These are phyloP conservation scores for Umbellularia californica DNA, from an alignment of 164 flowering plant genomes.

Conservation along the genomic window DNA sequence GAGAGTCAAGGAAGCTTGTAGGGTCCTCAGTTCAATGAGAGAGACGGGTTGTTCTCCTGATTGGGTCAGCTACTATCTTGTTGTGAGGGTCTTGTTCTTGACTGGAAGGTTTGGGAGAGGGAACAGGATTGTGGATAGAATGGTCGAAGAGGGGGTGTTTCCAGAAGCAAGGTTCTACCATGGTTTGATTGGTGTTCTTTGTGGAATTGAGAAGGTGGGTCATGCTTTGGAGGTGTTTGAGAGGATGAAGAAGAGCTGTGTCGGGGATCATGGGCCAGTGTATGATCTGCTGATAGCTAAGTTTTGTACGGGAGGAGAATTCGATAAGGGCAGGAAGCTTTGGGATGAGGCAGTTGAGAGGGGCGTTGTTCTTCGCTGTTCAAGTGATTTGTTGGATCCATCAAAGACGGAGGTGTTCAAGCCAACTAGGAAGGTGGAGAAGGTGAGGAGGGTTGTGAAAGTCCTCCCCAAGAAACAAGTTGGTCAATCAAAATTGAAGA, in stretches of 20 bases:
- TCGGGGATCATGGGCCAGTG: slow-evolving; percentile 59
- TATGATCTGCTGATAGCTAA: slow-evolving; percentile 77
- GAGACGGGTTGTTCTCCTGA: slow-evolving; percentile 52
- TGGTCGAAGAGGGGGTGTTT: slow-evolving; percentile 45
- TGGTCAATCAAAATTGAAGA: not conserved
- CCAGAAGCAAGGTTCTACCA: slow-evolving; percentile 59
- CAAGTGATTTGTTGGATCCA: slow-evolving; percentile 54
- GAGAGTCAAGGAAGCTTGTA: slow-evolving; percentile 66
- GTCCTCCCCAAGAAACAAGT: not conserved
- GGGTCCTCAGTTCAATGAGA: slow-evolving; percentile 46
- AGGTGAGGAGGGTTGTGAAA: slow-evolving; percentile 7
- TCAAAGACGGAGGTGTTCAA: slow-evolving; percentile 47
- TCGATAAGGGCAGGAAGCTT: slow-evolving; percentile 61
- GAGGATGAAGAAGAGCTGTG: slow-evolving; percentile 45
- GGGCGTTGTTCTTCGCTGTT: slow-evolving; percentile 51
- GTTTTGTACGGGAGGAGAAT: slow-evolving; percentile 64
- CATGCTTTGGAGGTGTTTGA: slow-evolving; percentile 61
- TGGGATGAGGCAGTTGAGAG: slow-evolving; percentile 65
- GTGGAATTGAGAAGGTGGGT: slow-evolving; percentile 60
- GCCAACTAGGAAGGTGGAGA: slow-evolving; percentile 37
- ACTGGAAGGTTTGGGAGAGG: slow-evolving; percentile 69
- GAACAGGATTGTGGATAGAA: slow-evolving; percentile 50
- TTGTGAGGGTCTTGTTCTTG: slow-evolving; percentile 56
- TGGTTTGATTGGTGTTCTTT: slow-evolving; percentile 63
- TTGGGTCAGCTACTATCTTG: slow-evolving; percentile 72